Percentiles rank a stretch among this genome's conserved stretches.
Evolutionary conservation across 2,329 filamentous ascomycete genomes (phyloP).

Genomic region (Monosporascus sp.): DNA sequence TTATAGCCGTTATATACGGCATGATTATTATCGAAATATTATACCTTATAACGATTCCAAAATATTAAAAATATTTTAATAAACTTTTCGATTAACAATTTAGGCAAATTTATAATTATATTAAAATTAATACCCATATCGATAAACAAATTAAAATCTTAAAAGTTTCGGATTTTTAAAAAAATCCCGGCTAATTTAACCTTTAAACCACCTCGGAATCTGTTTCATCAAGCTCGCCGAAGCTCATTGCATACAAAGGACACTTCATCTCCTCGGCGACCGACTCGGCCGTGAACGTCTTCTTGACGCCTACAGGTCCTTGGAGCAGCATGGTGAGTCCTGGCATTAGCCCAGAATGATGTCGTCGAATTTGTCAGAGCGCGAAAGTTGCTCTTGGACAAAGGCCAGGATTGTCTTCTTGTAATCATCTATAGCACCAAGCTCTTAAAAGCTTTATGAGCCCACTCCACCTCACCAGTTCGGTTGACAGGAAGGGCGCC

Average conservation of each 20-base stretch:
- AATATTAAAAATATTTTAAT: too few species aligned
- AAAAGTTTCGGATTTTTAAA: too few species aligned
- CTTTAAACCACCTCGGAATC: too few species aligned
- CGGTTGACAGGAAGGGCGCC: background rate
- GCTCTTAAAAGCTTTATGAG: background rate
- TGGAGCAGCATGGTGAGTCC: constrained; percentile 13
- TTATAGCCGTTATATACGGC: too few species aligned
- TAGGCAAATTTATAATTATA: too few species aligned
- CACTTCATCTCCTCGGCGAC: constrained; percentile 14
- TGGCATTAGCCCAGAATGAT: constrained; percentile 8
- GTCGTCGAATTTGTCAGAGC: constrained; percentile 5
- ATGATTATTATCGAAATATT: too few species aligned
- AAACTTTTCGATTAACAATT: too few species aligned
- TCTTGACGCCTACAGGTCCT: constrained; percentile 14
- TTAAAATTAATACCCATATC: too few species aligned
- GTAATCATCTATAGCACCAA: constrained; percentile 4
- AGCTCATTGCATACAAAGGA: constrained; percentile 16
- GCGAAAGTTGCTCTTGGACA: constrained; percentile 8
- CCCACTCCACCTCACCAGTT: background rate
- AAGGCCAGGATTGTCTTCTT: constrained; percentile 17
- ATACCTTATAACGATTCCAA: too few species aligned
- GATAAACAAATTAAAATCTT: too few species aligned
- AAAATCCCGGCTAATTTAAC: too few species aligned
- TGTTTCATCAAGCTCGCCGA: constrained; percentile 17
- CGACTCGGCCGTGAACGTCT: constrained; percentile 15